phyloP scores from a whole-genome alignment of 164 flowering plant genomes.

The Stephania cephalantha region DNA sequence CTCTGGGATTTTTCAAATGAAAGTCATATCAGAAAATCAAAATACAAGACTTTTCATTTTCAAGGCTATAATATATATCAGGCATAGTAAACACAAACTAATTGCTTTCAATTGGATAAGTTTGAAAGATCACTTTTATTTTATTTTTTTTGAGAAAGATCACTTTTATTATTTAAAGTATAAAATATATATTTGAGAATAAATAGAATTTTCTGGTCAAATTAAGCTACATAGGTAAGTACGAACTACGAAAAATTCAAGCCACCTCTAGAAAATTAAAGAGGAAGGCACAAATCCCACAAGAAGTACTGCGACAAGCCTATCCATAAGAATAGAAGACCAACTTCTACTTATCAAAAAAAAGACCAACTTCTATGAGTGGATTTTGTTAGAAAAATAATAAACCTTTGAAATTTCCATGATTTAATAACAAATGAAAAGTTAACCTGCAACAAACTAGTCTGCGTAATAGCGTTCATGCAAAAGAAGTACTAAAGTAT shows the following conservation, averaged over 20 bases:
- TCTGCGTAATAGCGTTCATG: not conserved
- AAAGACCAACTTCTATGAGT: not conserved
- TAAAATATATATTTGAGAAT: too few relatives aligned
- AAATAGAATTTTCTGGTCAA: too few relatives aligned
- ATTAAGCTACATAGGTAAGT: too few relatives aligned
- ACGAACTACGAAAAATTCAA: too few relatives aligned
- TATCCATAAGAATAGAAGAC: not conserved
- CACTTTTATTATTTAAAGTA: too few relatives aligned
- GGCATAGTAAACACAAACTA: not conserved
- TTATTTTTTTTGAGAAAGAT: too few relatives aligned
- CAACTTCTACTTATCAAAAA: not conserved
- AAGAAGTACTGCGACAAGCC: too few relatives aligned
- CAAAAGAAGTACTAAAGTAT: not conserved
- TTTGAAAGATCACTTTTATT: too few relatives aligned
- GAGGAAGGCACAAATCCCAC: too few relatives aligned
- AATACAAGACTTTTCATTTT: not conserved
- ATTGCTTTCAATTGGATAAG: not conserved
- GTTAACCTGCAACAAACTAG: not conserved
- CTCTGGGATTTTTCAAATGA: slow-evolving; percentile 37
- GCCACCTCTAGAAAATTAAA: too few relatives aligned
- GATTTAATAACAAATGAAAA: not conserved
- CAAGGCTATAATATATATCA: not conserved
- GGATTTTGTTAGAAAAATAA: not conserved
- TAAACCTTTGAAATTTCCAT: not conserved
- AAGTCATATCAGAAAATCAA: not conserved